Percentiles rank a stretch among this genome's conserved stretches.
phyloP scores from a whole-genome alignment of 805 yeast genomes.

The Kuraishia piskuri region DNA sequence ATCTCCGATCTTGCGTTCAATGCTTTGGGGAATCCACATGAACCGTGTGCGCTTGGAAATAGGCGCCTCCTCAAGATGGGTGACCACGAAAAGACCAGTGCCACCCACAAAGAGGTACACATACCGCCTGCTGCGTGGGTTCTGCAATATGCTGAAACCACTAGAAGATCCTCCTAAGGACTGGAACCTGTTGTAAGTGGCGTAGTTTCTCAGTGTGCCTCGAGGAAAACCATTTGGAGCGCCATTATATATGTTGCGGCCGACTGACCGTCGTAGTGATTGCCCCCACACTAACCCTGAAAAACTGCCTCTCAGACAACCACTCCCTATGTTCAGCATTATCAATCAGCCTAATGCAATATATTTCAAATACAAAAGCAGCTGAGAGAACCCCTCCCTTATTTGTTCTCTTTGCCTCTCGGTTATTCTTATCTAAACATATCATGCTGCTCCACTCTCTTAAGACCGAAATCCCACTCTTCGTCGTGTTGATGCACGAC shows the following conservation, averaged over 20 bases:
- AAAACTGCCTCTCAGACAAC: not conserved
- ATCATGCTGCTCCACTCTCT: no score
- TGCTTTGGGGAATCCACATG: conserved; percentile 58
- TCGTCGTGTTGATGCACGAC: no score
- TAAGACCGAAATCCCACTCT: no score
- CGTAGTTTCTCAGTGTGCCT: not conserved
- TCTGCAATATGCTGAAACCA: not conserved
- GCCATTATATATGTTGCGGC: not conserved
- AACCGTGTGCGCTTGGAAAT: conserved; percentile 65
- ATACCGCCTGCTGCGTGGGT: conserved; percentile 9
- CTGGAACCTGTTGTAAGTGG: conserved; percentile 2
- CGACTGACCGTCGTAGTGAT: not conserved
- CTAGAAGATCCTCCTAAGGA: not conserved
- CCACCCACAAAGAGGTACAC: conserved; percentile 25
- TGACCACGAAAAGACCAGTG: conserved; percentile 29
- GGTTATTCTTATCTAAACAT: no score
- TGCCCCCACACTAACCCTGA: not conserved
- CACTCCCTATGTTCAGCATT: not conserved
- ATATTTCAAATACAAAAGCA: not conserved
- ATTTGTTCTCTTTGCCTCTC: no score
- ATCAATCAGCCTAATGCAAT: not conserved
- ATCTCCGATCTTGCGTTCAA: conserved; percentile 58
- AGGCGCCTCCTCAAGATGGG: conserved; percentile 73
- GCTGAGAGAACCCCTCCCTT: no score
- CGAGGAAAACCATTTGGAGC: not conserved